These are phyloP conservation scores for Blastobotrys muscicola DNA, from an alignment of 805 yeast species.

Conservation along the genomic window DNA sequence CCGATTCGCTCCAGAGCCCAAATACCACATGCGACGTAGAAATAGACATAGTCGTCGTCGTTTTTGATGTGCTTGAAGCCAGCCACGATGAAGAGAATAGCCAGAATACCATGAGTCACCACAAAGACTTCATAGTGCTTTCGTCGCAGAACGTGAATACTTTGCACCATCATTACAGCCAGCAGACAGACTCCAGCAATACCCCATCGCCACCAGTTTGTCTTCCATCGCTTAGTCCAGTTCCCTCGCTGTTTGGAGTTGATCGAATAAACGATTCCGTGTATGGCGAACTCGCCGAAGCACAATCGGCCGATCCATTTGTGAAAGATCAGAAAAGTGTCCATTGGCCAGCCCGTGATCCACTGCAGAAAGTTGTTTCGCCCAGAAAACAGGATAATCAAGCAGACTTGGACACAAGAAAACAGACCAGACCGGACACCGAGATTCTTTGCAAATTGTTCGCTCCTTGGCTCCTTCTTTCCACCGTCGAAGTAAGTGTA, in stretches of 20 bases:
- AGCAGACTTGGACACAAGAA: constrained; percentile 44
- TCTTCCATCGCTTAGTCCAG: constrained; percentile 42
- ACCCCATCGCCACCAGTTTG: constrained; percentile 35
- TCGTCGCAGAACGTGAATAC: constrained; percentile 42
- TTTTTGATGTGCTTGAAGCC: constrained; percentile 43
- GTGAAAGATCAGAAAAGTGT: constrained; percentile 55
- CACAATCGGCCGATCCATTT: constrained; percentile 49
- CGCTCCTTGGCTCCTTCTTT: background rate
- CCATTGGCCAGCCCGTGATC: constrained; percentile 52
- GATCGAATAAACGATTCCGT: constrained; percentile 44
- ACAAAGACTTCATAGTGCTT: constrained; percentile 49
- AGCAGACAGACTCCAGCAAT: constrained; percentile 35
- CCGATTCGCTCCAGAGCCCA: constrained; percentile 62
- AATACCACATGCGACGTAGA: constrained; percentile 46
- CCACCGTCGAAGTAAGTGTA: constrained; percentile 5
- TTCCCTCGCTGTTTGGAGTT: constrained; percentile 33
- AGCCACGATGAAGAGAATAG: constrained; percentile 42
- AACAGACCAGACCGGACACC: no score
- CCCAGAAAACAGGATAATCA: constrained; percentile 54
- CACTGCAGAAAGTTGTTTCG: constrained; percentile 59
- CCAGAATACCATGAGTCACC: constrained; percentile 45
- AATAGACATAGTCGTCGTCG: constrained; percentile 22
- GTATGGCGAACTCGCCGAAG: constrained; percentile 42
- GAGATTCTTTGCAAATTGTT: no score
- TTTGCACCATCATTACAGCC: constrained; percentile 38